Evolutionary conservation across 345 rosid species (phyloP).

Genomic region (Dipteronia sinensis): DNA sequence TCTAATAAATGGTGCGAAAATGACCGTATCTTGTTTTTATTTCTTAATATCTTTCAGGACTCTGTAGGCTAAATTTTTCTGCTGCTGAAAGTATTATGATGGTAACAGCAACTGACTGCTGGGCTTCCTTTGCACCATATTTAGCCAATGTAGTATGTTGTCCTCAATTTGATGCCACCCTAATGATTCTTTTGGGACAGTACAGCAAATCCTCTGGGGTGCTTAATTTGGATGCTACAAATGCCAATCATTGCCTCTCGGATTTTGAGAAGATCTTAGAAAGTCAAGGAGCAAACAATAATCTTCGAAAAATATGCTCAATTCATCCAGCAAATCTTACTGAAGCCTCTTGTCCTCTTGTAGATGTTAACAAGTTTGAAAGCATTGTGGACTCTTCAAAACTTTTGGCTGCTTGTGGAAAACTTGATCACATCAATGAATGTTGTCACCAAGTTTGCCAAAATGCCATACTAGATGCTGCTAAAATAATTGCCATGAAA

Average conservation of each 20-base stretch:
- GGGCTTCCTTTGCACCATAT: slow-evolving; percentile 50
- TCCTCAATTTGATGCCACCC: slow-evolving; percentile 60
- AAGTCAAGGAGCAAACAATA: slow-evolving; percentile 50
- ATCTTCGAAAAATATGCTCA: slow-evolving; percentile 44
- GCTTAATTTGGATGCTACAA: slow-evolving; percentile 46
- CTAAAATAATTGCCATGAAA: slow-evolving; percentile 39
- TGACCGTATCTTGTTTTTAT: slow-evolving; percentile 1
- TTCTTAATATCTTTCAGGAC: slow-evolving; percentile 38
- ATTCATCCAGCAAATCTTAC: slow-evolving; percentile 50
- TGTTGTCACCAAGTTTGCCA: slow-evolving; percentile 60
- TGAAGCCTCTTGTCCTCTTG: slow-evolving; percentile 52
- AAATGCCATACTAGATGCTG: slow-evolving; percentile 53
- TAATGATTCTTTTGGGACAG: slow-evolving; percentile 55
- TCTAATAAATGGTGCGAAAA: neutral
- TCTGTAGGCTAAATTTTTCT: slow-evolving; percentile 48
- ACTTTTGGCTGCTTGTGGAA: slow-evolving; percentile 54
- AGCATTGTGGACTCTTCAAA: slow-evolving; percentile 46
- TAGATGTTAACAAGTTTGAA: slow-evolving; percentile 47
- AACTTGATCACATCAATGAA: slow-evolving; percentile 53
- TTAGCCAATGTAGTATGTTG: slow-evolving; percentile 65
- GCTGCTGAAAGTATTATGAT: slow-evolving; percentile 46
- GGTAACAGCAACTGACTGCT: slow-evolving; percentile 54
- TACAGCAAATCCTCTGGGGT: slow-evolving; percentile 46
- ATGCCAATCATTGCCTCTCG: slow-evolving; percentile 52
- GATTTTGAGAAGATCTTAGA: slow-evolving; percentile 54